A percentile compares a stretch with the other conserved stretches of the same genome.
Evolutionary conservation across 2,329 filamentous ascomycete species (phyloP).

Genomic region (Drechslerella stenobrocha): DNA sequence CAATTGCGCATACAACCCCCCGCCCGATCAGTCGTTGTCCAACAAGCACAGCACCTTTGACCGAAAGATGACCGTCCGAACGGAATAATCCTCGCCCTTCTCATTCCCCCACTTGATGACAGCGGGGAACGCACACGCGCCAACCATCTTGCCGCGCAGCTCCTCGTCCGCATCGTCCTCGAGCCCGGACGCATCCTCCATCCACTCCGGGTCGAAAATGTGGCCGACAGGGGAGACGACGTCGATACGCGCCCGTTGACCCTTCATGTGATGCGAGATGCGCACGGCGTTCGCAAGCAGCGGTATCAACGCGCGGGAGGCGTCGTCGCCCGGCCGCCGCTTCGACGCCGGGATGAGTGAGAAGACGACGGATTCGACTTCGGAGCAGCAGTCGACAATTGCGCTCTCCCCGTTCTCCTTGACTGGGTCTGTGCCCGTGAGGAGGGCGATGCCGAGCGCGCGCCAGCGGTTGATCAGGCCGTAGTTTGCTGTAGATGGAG

Average conservation of each 20-base stretch:
- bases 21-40: conserved; percentile 27
- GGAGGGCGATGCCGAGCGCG: conserved; percentile 35
- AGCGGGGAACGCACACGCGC: conserved; percentile 39
- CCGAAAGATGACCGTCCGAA: conserved; percentile 32
- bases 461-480: conserved; percentile 47
- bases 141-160: conserved; percentile 45
- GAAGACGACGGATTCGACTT: conserved; percentile 47
- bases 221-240: conserved; percentile 38
- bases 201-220: conserved; percentile 47
- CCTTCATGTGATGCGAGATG: conserved; percentile 45
- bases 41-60: conserved; percentile 45
- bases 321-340: conserved; percentile 33
- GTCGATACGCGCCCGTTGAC: conserved; percentile 38
- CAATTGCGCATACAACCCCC: too few species aligned
- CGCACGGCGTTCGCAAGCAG: conserved; percentile 33
- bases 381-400: conserved; percentile 46
- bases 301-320: conserved; percentile 37
- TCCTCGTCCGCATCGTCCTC: conserved; percentile 46
- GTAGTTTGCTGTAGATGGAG: conserved; percentile 32
- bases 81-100: conserved; percentile 42
- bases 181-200: conserved; percentile 41
- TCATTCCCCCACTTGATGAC: conserved; percentile 48
- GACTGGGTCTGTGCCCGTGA: conserved; percentile 34
- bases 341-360: conserved; percentile 43
- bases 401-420: conserved; percentile 42